Base-by-base conservation (phyloP, 192 early-diverging fungal genomes). In the Dispira simplex region DNA sequence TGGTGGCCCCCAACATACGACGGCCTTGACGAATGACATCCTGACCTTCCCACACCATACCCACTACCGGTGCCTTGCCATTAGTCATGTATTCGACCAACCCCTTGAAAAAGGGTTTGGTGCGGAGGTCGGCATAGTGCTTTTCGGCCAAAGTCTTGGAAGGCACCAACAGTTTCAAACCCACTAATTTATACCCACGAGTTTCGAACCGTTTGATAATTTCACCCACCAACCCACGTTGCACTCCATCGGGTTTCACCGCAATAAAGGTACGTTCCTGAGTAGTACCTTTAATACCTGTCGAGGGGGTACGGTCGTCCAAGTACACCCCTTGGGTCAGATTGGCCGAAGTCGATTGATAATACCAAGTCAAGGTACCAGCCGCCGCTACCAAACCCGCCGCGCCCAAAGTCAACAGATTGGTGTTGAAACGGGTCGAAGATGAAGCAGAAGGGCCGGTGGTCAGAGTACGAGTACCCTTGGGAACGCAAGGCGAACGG, bases 1-100 rank as follows among this genome's bases (percentile, higher is more conserved):
- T 91, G 65, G 93, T 96, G 39, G 90, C 92, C 63, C 92, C 92
- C 68, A 95, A 83, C 79, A 95, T 84, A 46, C 80, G 72, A 64
- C 92, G 86, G 64, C 90, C 90, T 76, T 89, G 85, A 70, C 83
- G 81, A 75, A 95, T 88, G 12, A 93, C 92, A 69, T 89, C 85
- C 51, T 79, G 81, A 23, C 89, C 91, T 72, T 87, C 81, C 91
- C 91, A 93, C 63, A 93, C 68, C 77, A 83, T 84, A 66, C 77
- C 84, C 67, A 90, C 76, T 65, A 92, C 91, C 16, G 92, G 92
- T 9, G 89, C 88, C 66, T 75, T 76, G 63, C 92, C 92, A 68
- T 82, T 85, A 54, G 90, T 90, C 86, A 95, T 95, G 81, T 95
- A 95, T 66, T 88, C 81, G 51, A 95, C 89, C 39, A 95, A 81